Evolutionary conservation across 1,284 basidiomycete genomes (phyloP).

Genomic region (Pisolithus thermaeus): DNA sequence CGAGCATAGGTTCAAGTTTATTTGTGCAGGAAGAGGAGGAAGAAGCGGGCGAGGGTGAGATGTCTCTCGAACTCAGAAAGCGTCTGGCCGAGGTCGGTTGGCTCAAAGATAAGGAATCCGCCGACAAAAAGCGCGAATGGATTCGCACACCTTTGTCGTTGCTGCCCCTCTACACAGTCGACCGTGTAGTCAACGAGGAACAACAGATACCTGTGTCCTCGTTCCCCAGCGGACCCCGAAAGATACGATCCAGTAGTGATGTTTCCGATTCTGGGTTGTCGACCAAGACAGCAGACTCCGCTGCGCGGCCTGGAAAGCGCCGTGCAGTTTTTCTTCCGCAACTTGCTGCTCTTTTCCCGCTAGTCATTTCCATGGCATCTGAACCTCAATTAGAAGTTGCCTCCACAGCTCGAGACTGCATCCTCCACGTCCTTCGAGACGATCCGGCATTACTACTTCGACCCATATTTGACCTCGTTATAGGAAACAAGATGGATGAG

Average conservation of each 20-base stretch:
- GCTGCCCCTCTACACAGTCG: slow-evolving; percentile 50
- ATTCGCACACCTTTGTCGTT: slow-evolving; percentile 59
- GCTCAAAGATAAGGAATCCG: slow-evolving; percentile 50
- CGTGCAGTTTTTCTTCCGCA: slow-evolving; percentile 61
- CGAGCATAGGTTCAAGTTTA: slow-evolving; percentile 58
- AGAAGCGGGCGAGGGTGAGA: slow-evolving; percentile 39
- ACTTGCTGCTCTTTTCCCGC: slow-evolving; percentile 47
- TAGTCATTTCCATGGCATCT: slow-evolving; percentile 44
- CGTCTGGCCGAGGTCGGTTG: slow-evolving; percentile 67
- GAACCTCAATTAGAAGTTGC: slow-evolving; percentile 53
- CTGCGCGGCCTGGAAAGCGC: slow-evolving; percentile 47
- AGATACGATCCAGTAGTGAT: slow-evolving; percentile 23
- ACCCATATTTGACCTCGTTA: slow-evolving; percentile 58
- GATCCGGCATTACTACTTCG: slow-evolving; percentile 63
- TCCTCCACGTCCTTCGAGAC: slow-evolving; percentile 71
- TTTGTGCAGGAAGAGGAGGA: slow-evolving; percentile 53
- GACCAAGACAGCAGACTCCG: slow-evolving; percentile 50
- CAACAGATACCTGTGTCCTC: slow-evolving; percentile 19
- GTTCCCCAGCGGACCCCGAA: slow-evolving; percentile 35
- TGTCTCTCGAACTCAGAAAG: slow-evolving; percentile 58
- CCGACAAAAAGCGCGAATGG: slow-evolving; percentile 53
- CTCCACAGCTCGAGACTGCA: slow-evolving; percentile 48
- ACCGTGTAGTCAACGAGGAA: slow-evolving; percentile 36
- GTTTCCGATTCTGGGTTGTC: slow-evolving; percentile 31
- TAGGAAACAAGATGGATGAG: slow-evolving; percentile 39